These are phyloP conservation scores for Discostella pseudostelligera DNA, from an alignment of 108 stramenopile genomes.

Conservation along the genomic window DNA sequence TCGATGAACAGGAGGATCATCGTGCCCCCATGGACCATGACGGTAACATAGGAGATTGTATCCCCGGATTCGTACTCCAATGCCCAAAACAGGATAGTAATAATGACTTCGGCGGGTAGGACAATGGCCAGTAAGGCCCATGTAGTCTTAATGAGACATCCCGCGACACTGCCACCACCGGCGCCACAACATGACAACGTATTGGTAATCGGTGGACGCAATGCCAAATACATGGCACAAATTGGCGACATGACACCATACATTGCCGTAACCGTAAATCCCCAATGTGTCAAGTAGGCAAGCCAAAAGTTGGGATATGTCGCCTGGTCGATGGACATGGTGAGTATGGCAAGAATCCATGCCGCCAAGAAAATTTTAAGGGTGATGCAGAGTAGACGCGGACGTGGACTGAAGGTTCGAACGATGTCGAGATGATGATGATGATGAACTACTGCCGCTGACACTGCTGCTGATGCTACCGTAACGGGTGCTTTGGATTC, in stretches of 20 bases:
- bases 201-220: background rate
- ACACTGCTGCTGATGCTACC: background rate
- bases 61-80: conserved; percentile 12
- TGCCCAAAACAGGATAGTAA: conserved; percentile 23
- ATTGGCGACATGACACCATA: conserved; percentile 13
- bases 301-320: conserved; percentile 8
- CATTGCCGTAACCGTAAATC: background rate
- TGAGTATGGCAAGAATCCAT: conserved; percentile 5
- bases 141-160: background rate
- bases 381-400: background rate
- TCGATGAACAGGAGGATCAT: conserved; percentile 20
- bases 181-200: background rate
- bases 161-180: background rate
- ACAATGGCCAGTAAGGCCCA: conserved; percentile 28
- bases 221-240: conserved; percentile 1
- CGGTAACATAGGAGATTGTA: background rate
- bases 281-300: conserved; percentile 26
- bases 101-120: conserved; percentile 16
- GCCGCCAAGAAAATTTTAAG: conserved; percentile 10
- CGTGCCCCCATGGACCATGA: conserved; percentile 14
- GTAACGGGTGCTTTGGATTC: background rate
- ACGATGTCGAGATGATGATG: conserved; percentile 1
- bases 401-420: conserved; percentile 13
- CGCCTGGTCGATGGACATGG: background rate
- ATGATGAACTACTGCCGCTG: background rate